phyloP scores from a whole-genome alignment of 768 basidiomycete genomes.

The Tylopilus plumbeoviolaceoides region DNA sequence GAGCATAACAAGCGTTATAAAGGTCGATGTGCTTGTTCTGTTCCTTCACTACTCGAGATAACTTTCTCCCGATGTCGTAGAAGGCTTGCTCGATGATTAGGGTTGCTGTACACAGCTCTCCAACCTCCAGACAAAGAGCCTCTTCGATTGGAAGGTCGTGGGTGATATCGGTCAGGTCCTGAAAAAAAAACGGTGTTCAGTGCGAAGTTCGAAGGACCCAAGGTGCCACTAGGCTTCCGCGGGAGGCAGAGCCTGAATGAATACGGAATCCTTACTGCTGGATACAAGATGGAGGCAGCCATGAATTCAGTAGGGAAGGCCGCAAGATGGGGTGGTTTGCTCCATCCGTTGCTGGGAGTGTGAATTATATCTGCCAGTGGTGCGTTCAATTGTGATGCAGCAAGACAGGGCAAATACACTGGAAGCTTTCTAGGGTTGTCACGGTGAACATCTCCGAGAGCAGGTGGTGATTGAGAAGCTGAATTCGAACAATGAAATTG shows the following conservation, averaged over 20 bases:
- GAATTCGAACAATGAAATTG: background rate
- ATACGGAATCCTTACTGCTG: background rate
- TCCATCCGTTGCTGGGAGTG: background rate
- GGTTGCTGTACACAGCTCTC: conserved; percentile 11
- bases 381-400: background rate
- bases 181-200: background rate
- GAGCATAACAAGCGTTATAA: conserved; percentile 6
- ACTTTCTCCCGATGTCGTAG: conserved; percentile 7
- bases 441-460: conserved; percentile 5
- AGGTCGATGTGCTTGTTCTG: conserved; percentile 9
- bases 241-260: background rate
- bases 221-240: background rate
- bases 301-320: background rate
- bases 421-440: conserved; percentile 7
- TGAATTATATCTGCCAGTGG: conserved; percentile 14
- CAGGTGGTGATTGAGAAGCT: background rate
- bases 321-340: background rate
- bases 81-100: conserved; percentile 18
- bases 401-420: background rate
- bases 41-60: conserved; percentile 5
- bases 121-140: conserved; percentile 14
- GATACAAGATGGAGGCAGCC: conserved; percentile 5
- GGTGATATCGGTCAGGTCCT: background rate
- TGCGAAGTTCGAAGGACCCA: background rate
- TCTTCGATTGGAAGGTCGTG: conserved; percentile 12